phyloP scores from a whole-genome alignment of 495 filamentous ascomycete species.

The Podospora didyma region DNA sequence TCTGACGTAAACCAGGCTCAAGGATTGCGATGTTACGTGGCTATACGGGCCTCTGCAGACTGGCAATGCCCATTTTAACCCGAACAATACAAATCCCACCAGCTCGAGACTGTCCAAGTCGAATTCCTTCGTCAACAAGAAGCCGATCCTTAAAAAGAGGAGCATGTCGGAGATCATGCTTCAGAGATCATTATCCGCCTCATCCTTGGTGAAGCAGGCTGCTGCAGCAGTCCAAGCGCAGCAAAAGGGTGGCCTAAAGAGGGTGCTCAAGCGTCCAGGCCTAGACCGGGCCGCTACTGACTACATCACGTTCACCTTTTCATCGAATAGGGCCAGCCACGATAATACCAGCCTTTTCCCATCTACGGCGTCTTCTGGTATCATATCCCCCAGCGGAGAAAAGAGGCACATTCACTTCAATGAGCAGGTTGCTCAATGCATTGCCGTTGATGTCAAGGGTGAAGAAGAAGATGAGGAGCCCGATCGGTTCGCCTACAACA shows the following conservation, averaged over 20 bases:
- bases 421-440: slow-evolving; percentile 91
- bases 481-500: slow-evolving; percentile 52
- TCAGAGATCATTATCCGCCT: slow-evolving; percentile 82
- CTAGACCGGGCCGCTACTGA: slow-evolving; percentile 62
- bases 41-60: slow-evolving; percentile 90
- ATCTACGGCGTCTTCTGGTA: slow-evolving; percentile 57
- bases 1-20: slow-evolving; percentile 61
- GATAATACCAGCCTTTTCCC: slow-evolving; percentile 54
- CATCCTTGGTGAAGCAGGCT: slow-evolving; percentile 89
- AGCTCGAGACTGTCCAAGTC: slow-evolving; percentile 64
- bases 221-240: slow-evolving; percentile 90
- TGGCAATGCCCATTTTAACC: slow-evolving; percentile 39
- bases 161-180: slow-evolving; percentile 95
- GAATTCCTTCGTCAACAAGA: slow-evolving; percentile 76
- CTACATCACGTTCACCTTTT: slow-evolving; percentile 54
- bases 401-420: slow-evolving; percentile 93
- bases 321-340: slow-evolving; percentile 51
- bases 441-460: slow-evolving; percentile 82
- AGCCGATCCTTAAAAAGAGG: slow-evolving; percentile 94
- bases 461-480: slow-evolving; percentile 64
- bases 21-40: slow-evolving; percentile 97
- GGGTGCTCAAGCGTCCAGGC: slow-evolving; percentile 39
- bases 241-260: slow-evolving; percentile 54
- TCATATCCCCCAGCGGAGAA: slow-evolving; percentile 63
- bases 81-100: slow-evolving; percentile 50